phyloP scores from a whole-genome alignment of 352 stramenopile species.

The Globisporangium barbulae region DNA sequence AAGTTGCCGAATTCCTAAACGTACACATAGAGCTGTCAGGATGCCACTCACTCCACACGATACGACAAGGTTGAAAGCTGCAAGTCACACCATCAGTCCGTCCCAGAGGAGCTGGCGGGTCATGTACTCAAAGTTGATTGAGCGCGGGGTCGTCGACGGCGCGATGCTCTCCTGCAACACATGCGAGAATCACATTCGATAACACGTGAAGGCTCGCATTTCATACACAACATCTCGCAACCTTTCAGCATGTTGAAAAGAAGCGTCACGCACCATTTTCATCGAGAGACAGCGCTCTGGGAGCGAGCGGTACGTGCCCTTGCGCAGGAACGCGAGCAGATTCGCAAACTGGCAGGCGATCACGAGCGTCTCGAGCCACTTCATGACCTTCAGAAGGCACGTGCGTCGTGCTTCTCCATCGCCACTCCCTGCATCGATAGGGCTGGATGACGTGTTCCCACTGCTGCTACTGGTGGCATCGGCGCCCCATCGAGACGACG shows the following conservation, averaged over 20 bases:
- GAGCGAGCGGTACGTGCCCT: slow-evolving; percentile 70
- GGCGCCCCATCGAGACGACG: slow-evolving; percentile 41
- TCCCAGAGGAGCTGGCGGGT: slow-evolving; percentile 82
- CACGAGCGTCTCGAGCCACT: slow-evolving; percentile 69
- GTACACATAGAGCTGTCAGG: slow-evolving; percentile 1
- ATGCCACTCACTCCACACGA: background rate
- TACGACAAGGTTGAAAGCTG: background rate
- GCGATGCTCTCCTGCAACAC: slow-evolving; percentile 48
- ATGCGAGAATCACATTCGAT: background rate
- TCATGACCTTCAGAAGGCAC: slow-evolving; percentile 47
- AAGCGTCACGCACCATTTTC: slow-evolving; percentile 47
- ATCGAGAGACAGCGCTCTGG: slow-evolving; percentile 65
- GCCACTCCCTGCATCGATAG: slow-evolving; percentile 1
- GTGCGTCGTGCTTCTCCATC: slow-evolving; percentile 24
- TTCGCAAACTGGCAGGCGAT: slow-evolving; percentile 69
- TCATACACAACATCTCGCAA: too few species aligned
- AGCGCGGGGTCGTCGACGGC: slow-evolving; percentile 45
- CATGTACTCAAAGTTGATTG: slow-evolving; percentile 89
- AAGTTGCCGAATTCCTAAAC: slow-evolving; percentile 80
- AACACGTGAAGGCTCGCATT: background rate
- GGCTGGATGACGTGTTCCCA: background rate
- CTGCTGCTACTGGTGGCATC: background rate
- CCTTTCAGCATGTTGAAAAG: too few species aligned
- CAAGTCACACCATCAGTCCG: slow-evolving; percentile 58
- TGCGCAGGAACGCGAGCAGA: slow-evolving; percentile 66